A percentile compares a stretch with the other conserved stretches of the same genome.
These are phyloP conservation scores for Talaromyces albobiverticillius DNA, from an alignment of 2,329 filamentous ascomycete species.

Conservation along the genomic window DNA sequence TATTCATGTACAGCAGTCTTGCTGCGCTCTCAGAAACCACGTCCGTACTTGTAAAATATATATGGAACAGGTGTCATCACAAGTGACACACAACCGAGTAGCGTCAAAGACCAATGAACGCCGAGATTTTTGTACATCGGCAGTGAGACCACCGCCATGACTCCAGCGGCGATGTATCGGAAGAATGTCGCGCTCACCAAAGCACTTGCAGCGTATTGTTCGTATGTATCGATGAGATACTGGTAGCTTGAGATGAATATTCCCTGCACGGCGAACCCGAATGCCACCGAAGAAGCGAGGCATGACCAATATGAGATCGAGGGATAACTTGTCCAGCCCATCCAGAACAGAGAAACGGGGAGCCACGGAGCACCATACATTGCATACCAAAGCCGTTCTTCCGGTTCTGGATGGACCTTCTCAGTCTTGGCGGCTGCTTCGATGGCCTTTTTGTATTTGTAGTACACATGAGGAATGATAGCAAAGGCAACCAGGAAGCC, in stretches of 20 bases:
- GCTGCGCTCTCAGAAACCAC: constrained; percentile 4
- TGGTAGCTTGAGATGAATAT: constrained; percentile 36
- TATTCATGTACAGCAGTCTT: not conserved
- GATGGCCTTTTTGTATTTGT: constrained; percentile 36
- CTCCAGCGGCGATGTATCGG: constrained; percentile 29
- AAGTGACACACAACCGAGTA: constrained; percentile 55
- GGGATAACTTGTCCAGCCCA: constrained; percentile 46
- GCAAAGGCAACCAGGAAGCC: constrained; percentile 34
- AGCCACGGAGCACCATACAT: constrained; percentile 54
- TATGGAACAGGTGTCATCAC: constrained; percentile 43
- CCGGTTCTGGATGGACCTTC: constrained; percentile 43
- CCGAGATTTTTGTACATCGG: constrained; percentile 60
- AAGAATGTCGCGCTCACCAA: constrained; percentile 33
- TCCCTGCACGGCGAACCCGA: constrained; percentile 60
- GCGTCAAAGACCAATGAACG: constrained; percentile 59
- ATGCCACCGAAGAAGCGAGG: constrained; percentile 41
- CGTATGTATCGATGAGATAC: constrained; percentile 32
- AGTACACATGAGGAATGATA: constrained; percentile 43
- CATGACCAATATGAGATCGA: constrained; percentile 40
- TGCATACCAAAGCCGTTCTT: constrained; percentile 48
- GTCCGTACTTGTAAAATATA: constrained; percentile 48
- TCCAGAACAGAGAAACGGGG: constrained; percentile 49
- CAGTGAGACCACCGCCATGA: constrained; percentile 34
- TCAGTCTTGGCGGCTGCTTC: not conserved
- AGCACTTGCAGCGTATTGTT: constrained; percentile 26